A percentile compares a stretch with the other conserved stretches of the same genome.
Evolutionary conservation across 768 basidiomycete species (phyloP).

Genomic region (Naganishia kalamii): DNA sequence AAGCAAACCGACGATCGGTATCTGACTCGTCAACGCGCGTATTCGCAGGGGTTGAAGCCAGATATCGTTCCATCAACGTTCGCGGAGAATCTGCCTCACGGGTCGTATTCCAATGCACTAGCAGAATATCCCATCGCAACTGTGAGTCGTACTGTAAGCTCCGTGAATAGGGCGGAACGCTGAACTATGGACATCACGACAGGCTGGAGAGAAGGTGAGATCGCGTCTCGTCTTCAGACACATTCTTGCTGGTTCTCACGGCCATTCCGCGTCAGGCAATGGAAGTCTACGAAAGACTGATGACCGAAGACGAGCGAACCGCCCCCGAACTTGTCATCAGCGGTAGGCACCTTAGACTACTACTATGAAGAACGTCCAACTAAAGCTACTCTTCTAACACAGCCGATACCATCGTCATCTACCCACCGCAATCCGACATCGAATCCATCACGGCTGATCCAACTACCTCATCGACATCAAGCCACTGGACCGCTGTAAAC

Average conservation of each 20-base stretch:
- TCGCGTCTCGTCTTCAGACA: background rate
- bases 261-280: slow-evolving; percentile 51
- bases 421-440: slow-evolving; percentile 51
- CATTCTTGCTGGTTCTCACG: background rate
- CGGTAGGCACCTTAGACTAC: slow-evolving; percentile 48
- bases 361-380: background rate
- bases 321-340: slow-evolving; percentile 73
- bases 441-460: slow-evolving; percentile 29
- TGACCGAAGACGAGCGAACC: slow-evolving; percentile 56
- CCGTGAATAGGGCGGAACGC: background rate
- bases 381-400: too few relatives aligned
- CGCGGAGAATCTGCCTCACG: slow-evolving; percentile 65
- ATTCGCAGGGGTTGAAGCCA: slow-evolving; percentile 56
- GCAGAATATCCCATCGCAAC: slow-evolving; percentile 72
- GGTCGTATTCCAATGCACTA: slow-evolving; percentile 59
- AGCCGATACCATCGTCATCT: slow-evolving; percentile 95
- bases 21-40: background rate
- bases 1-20: background rate
- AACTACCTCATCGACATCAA: slow-evolving; percentile 32
- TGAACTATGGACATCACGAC: background rate
- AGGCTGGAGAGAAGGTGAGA: slow-evolving; percentile 54
- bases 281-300: slow-evolving; percentile 77
- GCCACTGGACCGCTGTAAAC: background rate
- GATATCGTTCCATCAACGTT: slow-evolving; percentile 73
- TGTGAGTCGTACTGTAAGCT: slow-evolving; percentile 47